A percentile compares a stretch with the other conserved stretches of the same genome.
Conservation (phyloP, 768 basidiomycete genomes). For the Mycena sanguinolenta region DNA sequence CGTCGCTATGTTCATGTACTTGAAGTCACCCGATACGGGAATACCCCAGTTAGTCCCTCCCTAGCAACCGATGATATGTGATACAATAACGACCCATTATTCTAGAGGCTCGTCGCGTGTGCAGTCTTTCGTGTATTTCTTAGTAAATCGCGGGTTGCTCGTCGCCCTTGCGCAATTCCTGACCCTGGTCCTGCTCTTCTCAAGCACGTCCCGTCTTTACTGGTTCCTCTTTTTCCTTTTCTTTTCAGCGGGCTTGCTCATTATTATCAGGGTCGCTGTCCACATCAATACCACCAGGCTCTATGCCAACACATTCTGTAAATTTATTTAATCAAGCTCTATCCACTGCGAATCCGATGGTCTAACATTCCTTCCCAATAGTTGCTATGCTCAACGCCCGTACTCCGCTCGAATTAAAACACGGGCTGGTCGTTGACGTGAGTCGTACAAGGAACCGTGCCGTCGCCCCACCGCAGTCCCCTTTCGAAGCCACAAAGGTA, state of each 20-base stretch:
- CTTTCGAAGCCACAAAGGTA: neutral
- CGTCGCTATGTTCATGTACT: neutral
- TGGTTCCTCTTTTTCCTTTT: neutral
- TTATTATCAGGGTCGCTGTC: neutral
- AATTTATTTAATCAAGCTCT: neutral
- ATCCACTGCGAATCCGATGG: neutral
- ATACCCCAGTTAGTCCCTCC: neutral
- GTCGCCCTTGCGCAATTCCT: neutral
- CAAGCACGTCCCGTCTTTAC: neutral
- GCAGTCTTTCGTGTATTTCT: neutral
- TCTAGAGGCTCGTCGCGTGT: neutral
- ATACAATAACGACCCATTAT: neutral
- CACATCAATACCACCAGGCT: no score
- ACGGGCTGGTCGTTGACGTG: neutral
- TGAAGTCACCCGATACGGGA: neutral
- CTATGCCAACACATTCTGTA: conserved; percentile 1
- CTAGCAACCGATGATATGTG: neutral
- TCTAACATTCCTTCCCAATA: neutral
- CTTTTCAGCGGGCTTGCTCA: neutral
- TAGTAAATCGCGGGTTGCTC: neutral
- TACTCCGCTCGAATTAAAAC: neutral
- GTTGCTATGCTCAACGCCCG: conserved; percentile 5
- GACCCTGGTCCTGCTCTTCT: neutral
- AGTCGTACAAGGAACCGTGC: neutral
- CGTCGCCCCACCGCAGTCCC: neutral